Evolutionary conservation across 306 rosid genomes (phyloP), one percentile per base, ranked within the genome.

Genomic region (Quercus bicolor): DNA sequence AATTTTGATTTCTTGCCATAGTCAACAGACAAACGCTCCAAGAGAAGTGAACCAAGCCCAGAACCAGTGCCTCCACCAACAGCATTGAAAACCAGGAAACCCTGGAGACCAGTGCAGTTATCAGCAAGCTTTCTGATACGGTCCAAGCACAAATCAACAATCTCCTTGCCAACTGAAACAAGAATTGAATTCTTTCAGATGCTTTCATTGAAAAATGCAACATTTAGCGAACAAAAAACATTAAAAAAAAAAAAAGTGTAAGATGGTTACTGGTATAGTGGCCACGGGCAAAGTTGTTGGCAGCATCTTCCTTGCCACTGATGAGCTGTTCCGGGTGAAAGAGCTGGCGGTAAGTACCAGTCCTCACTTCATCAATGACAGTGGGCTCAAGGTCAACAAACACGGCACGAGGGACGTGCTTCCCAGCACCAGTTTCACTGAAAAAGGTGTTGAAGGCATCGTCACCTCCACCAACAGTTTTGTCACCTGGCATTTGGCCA

Each of bases 31-130:
- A 91, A 78, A 51, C 98, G 97, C 83, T 94, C 98, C 84, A 94
- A 62, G 34, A 91, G 91, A 51, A 94, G 97, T 21, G 97, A 94
- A 0, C 98, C 98, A 16, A 94, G 96, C 18, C 97, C 98, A 28
- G 98, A 94, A 5, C 98, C 98, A 40, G 98, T 94, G 56, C 98
- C 98, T 68, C 98, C 98, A 60, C 98, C 98, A 51, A 93, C 97
- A 7, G 98, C 98, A 23, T 93, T 93, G 80, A 91, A 93, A 6
- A 93, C 98, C 62, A 93, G 87, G 84, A 93, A 91, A 10, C 98
- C 98, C 78, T 93, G 98, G 57, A 94, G 97, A 37, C 96, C 98
- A 78, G 97, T 91, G 81, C 98, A 91, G 88, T 94, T 91, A 73
- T 91, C 98, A 78, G 98, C 98, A 8, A 93, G 94, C 81, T 93